phyloP scores from a whole-genome alignment of 225 moss, liverwort and hornwort species.

The Marchantia paleacea region DNA sequence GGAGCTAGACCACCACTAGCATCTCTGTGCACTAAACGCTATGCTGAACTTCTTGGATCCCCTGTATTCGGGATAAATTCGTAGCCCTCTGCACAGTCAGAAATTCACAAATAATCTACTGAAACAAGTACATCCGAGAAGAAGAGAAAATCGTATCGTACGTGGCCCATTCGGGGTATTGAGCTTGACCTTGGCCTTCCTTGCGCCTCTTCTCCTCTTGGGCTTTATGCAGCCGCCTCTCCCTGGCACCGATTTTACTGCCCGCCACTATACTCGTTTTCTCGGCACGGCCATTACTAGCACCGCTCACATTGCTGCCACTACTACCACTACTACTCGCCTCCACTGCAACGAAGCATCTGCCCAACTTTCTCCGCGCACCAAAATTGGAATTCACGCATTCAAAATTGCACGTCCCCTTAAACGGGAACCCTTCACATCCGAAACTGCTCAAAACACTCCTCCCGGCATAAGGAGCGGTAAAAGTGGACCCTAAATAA shows the following conservation, averaged over 20 bases:
- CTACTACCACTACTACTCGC: constrained; percentile 18
- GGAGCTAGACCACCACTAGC: too few species aligned
- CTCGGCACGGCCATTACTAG: constrained; percentile 7
- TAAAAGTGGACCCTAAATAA: not conserved
- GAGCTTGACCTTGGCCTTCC: not conserved
- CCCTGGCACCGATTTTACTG: constrained; percentile 29
- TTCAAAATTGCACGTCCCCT: not conserved
- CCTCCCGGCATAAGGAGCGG: not conserved
- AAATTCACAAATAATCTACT: not conserved
- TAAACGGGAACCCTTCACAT: not conserved
- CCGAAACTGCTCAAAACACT: not conserved
- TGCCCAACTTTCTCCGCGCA: not conserved
- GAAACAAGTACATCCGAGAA: not conserved
- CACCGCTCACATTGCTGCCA: not conserved
- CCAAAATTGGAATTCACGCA: not conserved
- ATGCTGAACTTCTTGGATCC: too few species aligned
- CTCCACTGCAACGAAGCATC: constrained; percentile 15
- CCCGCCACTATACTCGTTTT: not conserved
- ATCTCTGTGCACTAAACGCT: too few species aligned
- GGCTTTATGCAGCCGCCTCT: constrained; percentile 39
- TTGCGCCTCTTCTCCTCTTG: constrained; percentile 42
- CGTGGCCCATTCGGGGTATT: constrained; percentile 46
- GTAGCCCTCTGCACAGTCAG: too few species aligned
- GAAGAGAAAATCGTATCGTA: constrained; percentile 1
- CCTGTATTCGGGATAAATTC: too few species aligned